phyloP scores from a whole-genome alignment of 164 flowering plant genomes.

The Brasenia schreberi region DNA sequence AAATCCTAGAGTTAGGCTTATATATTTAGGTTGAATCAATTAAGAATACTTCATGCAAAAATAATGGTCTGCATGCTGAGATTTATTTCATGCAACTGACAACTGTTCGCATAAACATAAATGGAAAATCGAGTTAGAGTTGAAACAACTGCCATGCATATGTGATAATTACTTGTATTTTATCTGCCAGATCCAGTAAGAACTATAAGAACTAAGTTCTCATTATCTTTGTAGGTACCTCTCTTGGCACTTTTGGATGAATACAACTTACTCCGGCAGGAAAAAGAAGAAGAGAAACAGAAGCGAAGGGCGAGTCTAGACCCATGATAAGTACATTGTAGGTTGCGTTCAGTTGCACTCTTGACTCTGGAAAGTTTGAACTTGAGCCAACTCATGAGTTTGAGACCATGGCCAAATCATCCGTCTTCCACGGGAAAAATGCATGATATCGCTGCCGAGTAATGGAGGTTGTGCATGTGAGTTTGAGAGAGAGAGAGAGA shows the following conservation, averaged over 20 bases:
- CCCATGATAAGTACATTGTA: too few species aligned
- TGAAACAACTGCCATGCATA: not conserved
- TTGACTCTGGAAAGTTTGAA: too few species aligned
- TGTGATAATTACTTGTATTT: not conserved
- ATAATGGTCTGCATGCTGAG: too few species aligned
- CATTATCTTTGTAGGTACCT: constrained; percentile 35
- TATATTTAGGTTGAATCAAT: not conserved
- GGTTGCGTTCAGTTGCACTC: too few species aligned
- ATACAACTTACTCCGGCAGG: constrained; percentile 40
- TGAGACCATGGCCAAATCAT: too few species aligned
- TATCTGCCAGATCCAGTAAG: not conserved
- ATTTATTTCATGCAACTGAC: not conserved
- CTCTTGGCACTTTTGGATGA: constrained; percentile 78
- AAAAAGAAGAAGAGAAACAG: constrained; percentile 66
- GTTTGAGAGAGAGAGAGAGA: too few species aligned
- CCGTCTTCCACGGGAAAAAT: too few species aligned
- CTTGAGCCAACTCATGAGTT: too few species aligned
- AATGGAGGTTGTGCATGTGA: too few species aligned
- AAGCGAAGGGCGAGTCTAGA: constrained; percentile 31
- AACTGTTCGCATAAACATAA: not conserved
- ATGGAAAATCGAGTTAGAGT: not conserved
- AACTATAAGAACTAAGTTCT: not conserved
- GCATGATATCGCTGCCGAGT: too few species aligned
- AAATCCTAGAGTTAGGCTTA: not conserved
- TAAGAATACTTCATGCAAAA: not conserved